These are phyloP conservation scores for Pyrrhoderma lamaoense DNA, from an alignment of 1,284 basidiomycete species.

Conservation along the genomic window DNA sequence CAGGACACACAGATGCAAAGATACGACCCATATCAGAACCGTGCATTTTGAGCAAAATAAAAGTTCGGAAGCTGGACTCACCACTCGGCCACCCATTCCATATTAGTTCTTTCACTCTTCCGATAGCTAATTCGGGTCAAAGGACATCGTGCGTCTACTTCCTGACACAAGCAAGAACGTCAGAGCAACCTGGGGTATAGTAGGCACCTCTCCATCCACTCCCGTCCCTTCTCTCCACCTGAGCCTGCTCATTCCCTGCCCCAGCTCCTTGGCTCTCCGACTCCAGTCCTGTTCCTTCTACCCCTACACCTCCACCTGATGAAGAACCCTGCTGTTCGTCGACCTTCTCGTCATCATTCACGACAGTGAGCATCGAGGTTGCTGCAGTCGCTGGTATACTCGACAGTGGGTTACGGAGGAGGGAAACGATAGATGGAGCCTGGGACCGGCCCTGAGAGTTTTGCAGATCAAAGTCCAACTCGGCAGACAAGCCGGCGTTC, in stretches of 20 bases:
- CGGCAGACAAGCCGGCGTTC: too few species aligned
- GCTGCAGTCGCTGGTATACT: constrained; percentile 16
- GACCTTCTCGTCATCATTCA: constrained; percentile 13
- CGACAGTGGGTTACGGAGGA: constrained; percentile 5
- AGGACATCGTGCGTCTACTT: constrained; percentile 62
- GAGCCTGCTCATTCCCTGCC: background rate
- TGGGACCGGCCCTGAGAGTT: constrained; percentile 2
- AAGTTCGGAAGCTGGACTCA: constrained; percentile 32
- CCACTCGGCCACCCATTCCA: constrained; percentile 81
- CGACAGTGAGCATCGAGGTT: constrained; percentile 17
- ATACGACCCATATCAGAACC: too few species aligned
- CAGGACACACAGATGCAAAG: too few species aligned
- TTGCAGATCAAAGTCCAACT: too few species aligned
- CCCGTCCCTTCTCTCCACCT: background rate
- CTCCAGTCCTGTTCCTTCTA: background rate
- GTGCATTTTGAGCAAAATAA: background rate
- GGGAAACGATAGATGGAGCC: constrained; percentile 12
- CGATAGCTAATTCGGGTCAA: constrained; percentile 73
- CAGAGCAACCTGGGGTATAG: constrained; percentile 55
- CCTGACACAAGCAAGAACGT: constrained; percentile 77
- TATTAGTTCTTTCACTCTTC: constrained; percentile 75
- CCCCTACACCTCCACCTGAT: background rate
- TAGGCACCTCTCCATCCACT: background rate
- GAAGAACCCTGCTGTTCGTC: background rate
- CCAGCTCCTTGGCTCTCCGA: background rate